These are phyloP conservation scores for Hawksworthiomyces lignivorus DNA, from an alignment of 2,329 filamentous ascomycete species.

Conservation along the genomic window DNA sequence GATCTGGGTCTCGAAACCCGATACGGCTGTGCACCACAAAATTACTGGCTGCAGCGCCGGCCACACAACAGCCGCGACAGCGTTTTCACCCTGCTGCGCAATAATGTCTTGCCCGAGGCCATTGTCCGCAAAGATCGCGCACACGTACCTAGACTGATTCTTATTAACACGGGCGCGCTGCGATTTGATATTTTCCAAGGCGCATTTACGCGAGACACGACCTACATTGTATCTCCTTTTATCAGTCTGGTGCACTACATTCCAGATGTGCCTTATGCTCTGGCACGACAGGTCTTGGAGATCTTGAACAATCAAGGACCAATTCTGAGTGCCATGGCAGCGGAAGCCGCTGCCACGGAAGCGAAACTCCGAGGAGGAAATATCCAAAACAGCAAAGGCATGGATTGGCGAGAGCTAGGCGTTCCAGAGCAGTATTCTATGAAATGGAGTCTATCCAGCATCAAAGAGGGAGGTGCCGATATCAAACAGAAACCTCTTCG, in stretches of 20 bases:
- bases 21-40: conserved; percentile 75
- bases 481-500: conserved; percentile 4
- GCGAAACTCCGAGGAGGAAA: neutral
- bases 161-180: conserved; percentile 84
- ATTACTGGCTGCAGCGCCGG: conserved; percentile 74
- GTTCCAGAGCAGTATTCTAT: conserved; percentile 38
- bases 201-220: conserved; percentile 78
- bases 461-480: conserved; percentile 15
- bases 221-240: conserved; percentile 83
- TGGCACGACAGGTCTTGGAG: conserved; percentile 61
- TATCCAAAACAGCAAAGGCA: conserved; percentile 11
- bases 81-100: conserved; percentile 74
- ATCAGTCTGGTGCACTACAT: conserved; percentile 69
- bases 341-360: conserved; percentile 7
- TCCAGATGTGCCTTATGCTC: conserved; percentile 70
- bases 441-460: conserved; percentile 15
- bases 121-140: conserved; percentile 45
- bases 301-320: conserved; percentile 48
- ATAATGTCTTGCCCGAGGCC: conserved; percentile 63
- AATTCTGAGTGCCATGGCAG: conserved; percentile 32
- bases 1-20: conserved; percentile 63
- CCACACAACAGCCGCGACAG: conserved; percentile 66
- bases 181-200: conserved; percentile 96
- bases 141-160: conserved; percentile 55
- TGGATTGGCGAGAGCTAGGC: conserved; percentile 39